A percentile compares a stretch with the other conserved stretches of the same genome.
These are phyloP conservation scores for Hyaloperonospora brassicae DNA, from an alignment of 352 stramenopile genomes.

Conservation along the genomic window DNA sequence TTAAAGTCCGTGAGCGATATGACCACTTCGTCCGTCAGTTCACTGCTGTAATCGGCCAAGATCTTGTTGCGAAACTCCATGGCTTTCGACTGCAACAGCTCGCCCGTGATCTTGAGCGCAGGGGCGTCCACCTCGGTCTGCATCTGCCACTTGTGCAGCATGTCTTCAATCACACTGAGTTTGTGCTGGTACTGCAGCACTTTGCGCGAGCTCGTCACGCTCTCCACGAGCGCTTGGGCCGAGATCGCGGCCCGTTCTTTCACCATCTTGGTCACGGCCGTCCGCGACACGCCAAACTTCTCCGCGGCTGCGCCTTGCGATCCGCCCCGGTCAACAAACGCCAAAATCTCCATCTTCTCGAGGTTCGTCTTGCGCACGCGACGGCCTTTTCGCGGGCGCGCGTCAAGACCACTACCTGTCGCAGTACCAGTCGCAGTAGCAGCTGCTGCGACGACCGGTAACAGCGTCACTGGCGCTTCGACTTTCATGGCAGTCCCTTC, in stretches of 20 bases:
- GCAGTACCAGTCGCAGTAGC: slow-evolving; percentile 1
- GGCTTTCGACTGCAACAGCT: slow-evolving; percentile 67
- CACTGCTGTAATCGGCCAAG: slow-evolving; percentile 54
- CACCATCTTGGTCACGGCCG: slow-evolving; percentile 81
- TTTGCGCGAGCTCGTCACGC: slow-evolving; percentile 57
- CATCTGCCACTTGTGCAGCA: slow-evolving; percentile 82
- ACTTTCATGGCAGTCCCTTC: no score
- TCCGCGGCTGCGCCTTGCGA: slow-evolving; percentile 68
- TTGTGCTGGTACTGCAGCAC: slow-evolving; percentile 81
- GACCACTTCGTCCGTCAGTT: slow-evolving; percentile 62
- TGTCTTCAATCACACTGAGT: slow-evolving; percentile 78
- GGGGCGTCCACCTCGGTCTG: slow-evolving; percentile 65
- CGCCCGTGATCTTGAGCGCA: slow-evolving; percentile 61
- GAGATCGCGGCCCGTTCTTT: slow-evolving; percentile 74
- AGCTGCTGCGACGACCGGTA: slow-evolving; percentile 10
- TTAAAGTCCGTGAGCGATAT: slow-evolving; percentile 81
- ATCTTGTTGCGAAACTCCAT: slow-evolving; percentile 82
- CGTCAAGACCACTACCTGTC: background rate
- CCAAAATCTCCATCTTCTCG: slow-evolving; percentile 79
- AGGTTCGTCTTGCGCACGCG: slow-evolving; percentile 76
- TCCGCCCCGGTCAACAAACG: slow-evolving; percentile 69
- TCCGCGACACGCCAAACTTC: slow-evolving; percentile 76
- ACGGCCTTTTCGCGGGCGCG: slow-evolving; percentile 32
- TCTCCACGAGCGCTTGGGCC: slow-evolving; percentile 58
- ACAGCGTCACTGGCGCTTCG: slow-evolving; percentile 5